phyloP scores from a whole-genome alignment of 345 rosid species.

The Trapa incisa region DNA sequence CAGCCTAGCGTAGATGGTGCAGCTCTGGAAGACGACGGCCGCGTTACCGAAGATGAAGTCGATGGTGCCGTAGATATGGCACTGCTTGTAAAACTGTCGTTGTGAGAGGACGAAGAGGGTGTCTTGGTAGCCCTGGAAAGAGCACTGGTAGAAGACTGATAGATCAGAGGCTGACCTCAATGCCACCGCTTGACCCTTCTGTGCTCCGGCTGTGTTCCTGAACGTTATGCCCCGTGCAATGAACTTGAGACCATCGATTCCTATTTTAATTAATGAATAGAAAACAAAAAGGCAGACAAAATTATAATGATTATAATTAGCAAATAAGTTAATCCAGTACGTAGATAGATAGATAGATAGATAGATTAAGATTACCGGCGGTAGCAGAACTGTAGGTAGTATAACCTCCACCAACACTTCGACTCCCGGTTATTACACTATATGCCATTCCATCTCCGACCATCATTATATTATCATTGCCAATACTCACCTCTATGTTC shows the following conservation, averaged over 20 bases:
- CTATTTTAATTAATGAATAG: slow-evolving; percentile 5
- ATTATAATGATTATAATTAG: too few species aligned
- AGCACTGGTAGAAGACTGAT: slow-evolving; percentile 32
- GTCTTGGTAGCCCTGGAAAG: slow-evolving; percentile 40
- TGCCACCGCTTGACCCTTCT: slow-evolving; percentile 54
- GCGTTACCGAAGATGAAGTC: slow-evolving; percentile 68
- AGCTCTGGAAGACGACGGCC: slow-evolving; percentile 44
- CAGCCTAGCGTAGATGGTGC: slow-evolving; percentile 34
- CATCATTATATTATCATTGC: slow-evolving; percentile 23
- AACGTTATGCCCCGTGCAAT: slow-evolving; percentile 51
- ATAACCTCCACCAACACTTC: slow-evolving; percentile 28
- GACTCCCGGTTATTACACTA: slow-evolving; percentile 30
- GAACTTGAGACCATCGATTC: slow-evolving; percentile 35
- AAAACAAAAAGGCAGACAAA: too few species aligned
- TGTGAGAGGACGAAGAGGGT: slow-evolving; percentile 51
- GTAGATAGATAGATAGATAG: too few species aligned
- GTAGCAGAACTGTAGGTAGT: slow-evolving; percentile 37
- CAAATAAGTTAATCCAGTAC: too few species aligned
- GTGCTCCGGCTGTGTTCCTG: slow-evolving; percentile 50
- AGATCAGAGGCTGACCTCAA: slow-evolving; percentile 41
- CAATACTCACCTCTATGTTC: slow-evolving; percentile 19
- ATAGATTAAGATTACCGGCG: slow-evolving; percentile 13
- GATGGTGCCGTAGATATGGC: slow-evolving; percentile 33
- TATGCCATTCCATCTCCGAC: slow-evolving; percentile 25
- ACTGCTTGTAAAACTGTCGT: slow-evolving; percentile 33